phyloP scores from a whole-genome alignment of 345 rosid genomes.

The Cochlearia excelsa region DNA sequence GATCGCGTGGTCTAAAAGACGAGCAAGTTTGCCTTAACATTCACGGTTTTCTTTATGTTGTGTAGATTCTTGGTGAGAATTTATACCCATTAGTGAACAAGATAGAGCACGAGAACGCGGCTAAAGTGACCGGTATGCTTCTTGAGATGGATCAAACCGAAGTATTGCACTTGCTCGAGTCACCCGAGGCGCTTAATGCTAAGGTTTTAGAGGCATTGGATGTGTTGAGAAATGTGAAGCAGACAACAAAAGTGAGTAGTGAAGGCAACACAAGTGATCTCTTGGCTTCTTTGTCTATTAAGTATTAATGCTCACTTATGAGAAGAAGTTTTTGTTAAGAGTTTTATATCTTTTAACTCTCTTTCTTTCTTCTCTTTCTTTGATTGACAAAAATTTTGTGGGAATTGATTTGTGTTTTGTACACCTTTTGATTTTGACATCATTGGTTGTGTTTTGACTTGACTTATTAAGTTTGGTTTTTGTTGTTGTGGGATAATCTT shows the following conservation, averaged over 20 bases:
- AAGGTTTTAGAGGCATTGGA: conserved; percentile 77
- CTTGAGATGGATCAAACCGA: conserved; percentile 80
- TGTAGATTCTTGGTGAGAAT: conserved; percentile 67
- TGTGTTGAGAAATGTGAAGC: conserved; percentile 54
- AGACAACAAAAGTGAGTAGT: conserved; percentile 19
- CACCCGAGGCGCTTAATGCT: conserved; percentile 69
- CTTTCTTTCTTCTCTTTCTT: conserved; percentile 11
- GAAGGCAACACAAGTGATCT: conserved; percentile 49
- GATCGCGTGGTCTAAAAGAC: too few relatives aligned
- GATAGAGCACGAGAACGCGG: conserved; percentile 68
- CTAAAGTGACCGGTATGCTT: conserved; percentile 83
- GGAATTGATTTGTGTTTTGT: neutral
- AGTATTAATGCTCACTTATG: conserved; percentile 36
- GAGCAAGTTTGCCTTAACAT: neutral
- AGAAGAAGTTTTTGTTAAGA: conserved; percentile 8
- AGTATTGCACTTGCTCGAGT: conserved; percentile 71
- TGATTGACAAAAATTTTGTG: conserved; percentile 36
- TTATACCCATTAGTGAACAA: conserved; percentile 68
- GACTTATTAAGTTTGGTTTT: neutral
- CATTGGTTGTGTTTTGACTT: conserved; percentile 21
- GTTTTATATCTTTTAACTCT: conserved; percentile 7
- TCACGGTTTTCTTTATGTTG: neutral
- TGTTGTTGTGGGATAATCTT: conserved; percentile 21
- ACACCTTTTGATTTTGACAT: too few relatives aligned
- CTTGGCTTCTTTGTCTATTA: conserved; percentile 54